These are phyloP conservation scores for Tolypocladium guangdongense DNA, from an alignment of 2,329 filamentous ascomycete species.

Conservation along the genomic window DNA sequence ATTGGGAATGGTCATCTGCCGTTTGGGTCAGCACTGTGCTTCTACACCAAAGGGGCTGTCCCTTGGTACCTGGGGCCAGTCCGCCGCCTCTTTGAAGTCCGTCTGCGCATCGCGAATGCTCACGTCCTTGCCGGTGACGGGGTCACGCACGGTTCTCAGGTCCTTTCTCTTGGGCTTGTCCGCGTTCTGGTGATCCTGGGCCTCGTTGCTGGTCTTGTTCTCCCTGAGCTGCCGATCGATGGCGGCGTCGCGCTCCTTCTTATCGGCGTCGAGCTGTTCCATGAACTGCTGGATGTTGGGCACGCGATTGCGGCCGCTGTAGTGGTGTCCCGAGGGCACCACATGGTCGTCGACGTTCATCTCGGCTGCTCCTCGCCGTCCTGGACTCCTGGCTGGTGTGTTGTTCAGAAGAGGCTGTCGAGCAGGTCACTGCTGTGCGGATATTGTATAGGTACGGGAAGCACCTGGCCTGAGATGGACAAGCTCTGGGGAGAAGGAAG, in stretches of 20 bases:
- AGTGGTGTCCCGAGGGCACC: slow-evolving; percentile 51
- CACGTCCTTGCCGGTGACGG: slow-evolving; percentile 76
- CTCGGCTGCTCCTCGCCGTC: background rate
- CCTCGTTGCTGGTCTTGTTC: slow-evolving; percentile 24
- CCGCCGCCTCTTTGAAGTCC: slow-evolving; percentile 55
- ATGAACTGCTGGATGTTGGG: slow-evolving; percentile 83
- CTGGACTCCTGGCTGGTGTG: background rate
- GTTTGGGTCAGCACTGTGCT: background rate
- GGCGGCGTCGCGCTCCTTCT: slow-evolving; percentile 60
- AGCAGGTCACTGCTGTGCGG: background rate
- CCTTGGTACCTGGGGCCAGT: slow-evolving; percentile 53
- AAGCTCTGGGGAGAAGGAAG: background rate
- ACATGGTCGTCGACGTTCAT: slow-evolving; percentile 30
- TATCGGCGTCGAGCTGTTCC: slow-evolving; percentile 65
- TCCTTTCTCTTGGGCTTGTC: slow-evolving; percentile 25
- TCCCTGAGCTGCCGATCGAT: slow-evolving; percentile 49
- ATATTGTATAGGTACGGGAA: background rate
- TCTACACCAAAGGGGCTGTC: background rate
- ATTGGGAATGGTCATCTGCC: slow-evolving; percentile 72
- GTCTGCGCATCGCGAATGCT: slow-evolving; percentile 73
- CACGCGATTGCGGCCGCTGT: slow-evolving; percentile 73
- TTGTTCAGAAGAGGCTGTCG: background rate
- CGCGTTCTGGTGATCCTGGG: slow-evolving; percentile 31
- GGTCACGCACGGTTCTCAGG: slow-evolving; percentile 72
- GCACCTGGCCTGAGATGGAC: background rate